Percentiles rank a stretch among this genome's conserved stretches.
Conservation (phyloP, 2,329 filamentous ascomycete genomes). For the Pseudogymnoascus sp. region DNA sequence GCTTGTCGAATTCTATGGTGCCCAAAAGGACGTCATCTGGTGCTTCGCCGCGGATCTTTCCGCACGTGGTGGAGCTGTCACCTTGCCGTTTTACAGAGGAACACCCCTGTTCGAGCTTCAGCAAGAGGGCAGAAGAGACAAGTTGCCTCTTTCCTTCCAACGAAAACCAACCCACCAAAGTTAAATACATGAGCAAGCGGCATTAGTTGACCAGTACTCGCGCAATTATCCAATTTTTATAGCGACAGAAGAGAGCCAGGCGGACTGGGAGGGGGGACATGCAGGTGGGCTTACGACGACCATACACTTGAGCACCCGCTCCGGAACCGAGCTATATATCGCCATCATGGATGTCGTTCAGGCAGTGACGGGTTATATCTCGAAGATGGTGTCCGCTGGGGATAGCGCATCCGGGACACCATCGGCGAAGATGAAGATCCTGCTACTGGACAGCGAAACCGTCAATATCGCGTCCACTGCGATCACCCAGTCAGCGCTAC, state of each 20-base stretch:
- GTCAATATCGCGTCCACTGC: constrained; percentile 90
- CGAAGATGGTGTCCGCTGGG: constrained; percentile 84
- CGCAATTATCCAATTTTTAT: neutral
- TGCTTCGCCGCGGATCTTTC: constrained; percentile 3
- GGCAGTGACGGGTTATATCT: constrained; percentile 88
- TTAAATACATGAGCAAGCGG: neutral
- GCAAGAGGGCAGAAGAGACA: neutral
- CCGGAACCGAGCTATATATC: constrained; percentile 1
- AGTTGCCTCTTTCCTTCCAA: neutral
- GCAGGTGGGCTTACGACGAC: neutral
- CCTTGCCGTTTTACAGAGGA: constrained; percentile 8
- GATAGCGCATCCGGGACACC: constrained; percentile 58
- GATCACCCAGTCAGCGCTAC: constrained; percentile 85
- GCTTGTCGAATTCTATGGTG: constrained; percentile 1
- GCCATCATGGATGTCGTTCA: constrained; percentile 81
- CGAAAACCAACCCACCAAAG: neutral
- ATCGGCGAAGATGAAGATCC: constrained; percentile 94
- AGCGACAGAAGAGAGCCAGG: neutral
- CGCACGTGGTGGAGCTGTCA: constrained; percentile 10
- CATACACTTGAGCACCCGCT: constrained; percentile 1
- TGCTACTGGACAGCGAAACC: constrained; percentile 88
- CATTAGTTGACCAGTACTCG: neutral
- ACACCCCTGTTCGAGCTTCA: constrained; percentile 2
- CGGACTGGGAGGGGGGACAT: constrained; percentile 2
- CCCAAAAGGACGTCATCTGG: constrained; percentile 7